Evolutionary conservation across 1,139 yeast species (phyloP).

Genomic region (Oligophagozyma castellii): DNA sequence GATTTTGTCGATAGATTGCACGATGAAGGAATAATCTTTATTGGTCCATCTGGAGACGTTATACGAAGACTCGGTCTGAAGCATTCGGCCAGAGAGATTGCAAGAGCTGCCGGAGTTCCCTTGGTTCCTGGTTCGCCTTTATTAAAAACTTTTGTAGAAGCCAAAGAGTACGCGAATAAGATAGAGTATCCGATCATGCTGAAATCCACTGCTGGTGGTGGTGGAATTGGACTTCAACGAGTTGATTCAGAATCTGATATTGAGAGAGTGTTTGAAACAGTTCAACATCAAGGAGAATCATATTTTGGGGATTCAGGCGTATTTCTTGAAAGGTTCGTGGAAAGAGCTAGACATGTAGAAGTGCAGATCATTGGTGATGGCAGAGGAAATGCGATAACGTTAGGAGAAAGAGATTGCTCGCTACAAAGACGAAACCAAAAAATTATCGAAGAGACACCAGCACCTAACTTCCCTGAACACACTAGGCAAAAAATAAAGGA

Average conservation of each 20-base stretch:
- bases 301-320: slow-evolving; percentile 95
- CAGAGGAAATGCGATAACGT: slow-evolving; percentile 74
- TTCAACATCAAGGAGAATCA: slow-evolving; percentile 83
- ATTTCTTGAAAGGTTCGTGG: slow-evolving; percentile 85
- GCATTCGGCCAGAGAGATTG: slow-evolving; percentile 93
- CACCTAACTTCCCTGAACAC: slow-evolving; percentile 75
- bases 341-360: slow-evolving; percentile 90
- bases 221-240: slow-evolving; percentile 93
- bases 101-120: slow-evolving; percentile 79
- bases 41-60: slow-evolving; percentile 91
- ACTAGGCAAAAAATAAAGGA: slow-evolving; percentile 64
- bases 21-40: slow-evolving; percentile 72
- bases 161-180: slow-evolving; percentile 58
- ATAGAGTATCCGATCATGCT: slow-evolving; percentile 90
- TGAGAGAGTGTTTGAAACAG: slow-evolving; percentile 73
- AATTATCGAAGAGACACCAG: slow-evolving; percentile 94
- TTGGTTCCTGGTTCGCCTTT: slow-evolving; percentile 90
- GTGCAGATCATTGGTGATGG: slow-evolving; percentile 97
- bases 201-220: slow-evolving; percentile 97
- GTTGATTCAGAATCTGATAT: slow-evolving; percentile 74
- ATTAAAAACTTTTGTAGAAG: slow-evolving; percentile 56
- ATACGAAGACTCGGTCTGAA: slow-evolving; percentile 83
- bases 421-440: slow-evolving; percentile 95
- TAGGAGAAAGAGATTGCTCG: slow-evolving; percentile 97
- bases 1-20: slow-evolving; percentile 84